Conservation (phyloP, 2,329 filamentous ascomycete species). For the Apiospora phragmitis region DNA sequence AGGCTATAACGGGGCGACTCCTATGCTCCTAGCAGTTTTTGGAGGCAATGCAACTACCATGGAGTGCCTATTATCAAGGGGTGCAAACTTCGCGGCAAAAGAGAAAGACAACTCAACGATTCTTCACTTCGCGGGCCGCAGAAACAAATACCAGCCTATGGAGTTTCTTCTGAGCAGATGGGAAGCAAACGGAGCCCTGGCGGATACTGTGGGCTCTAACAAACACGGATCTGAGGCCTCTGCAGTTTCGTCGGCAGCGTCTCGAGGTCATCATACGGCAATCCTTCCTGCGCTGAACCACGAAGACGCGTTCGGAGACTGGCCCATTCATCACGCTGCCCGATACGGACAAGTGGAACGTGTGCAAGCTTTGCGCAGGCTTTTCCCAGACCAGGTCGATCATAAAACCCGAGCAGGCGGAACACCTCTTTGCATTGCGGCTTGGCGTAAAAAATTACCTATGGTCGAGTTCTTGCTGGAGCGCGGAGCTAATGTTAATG, state of each 20-base stretch:
- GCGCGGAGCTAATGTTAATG: background rate
- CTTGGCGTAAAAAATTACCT: fast-evolving
- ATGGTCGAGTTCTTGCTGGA: background rate
- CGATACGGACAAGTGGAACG: background rate
- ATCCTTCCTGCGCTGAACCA: too few species aligned
- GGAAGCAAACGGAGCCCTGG: too few species aligned
- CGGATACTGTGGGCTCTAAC: too few species aligned
- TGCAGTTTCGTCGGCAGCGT: too few species aligned
- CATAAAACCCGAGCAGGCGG: background rate
- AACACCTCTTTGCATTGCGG: background rate
- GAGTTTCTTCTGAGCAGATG: too few species aligned
- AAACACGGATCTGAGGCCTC: too few species aligned
- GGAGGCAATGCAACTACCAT: background rate
- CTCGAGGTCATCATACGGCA: too few species aligned
- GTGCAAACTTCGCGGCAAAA: too few species aligned
- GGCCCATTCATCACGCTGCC: background rate
- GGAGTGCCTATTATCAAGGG: background rate
- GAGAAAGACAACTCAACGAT: too few species aligned
- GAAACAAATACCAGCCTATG: too few species aligned
- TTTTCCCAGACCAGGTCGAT: background rate
- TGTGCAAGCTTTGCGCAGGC: background rate
- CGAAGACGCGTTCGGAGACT: too few species aligned
- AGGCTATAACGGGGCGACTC: background rate
- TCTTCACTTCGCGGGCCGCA: too few species aligned
- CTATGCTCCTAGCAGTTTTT: background rate